Evolutionary conservation across 2,329 filamentous ascomycete species (phyloP), one percentile per base, ranked within the genome.

Genomic region (Penicillium sp.): DNA sequence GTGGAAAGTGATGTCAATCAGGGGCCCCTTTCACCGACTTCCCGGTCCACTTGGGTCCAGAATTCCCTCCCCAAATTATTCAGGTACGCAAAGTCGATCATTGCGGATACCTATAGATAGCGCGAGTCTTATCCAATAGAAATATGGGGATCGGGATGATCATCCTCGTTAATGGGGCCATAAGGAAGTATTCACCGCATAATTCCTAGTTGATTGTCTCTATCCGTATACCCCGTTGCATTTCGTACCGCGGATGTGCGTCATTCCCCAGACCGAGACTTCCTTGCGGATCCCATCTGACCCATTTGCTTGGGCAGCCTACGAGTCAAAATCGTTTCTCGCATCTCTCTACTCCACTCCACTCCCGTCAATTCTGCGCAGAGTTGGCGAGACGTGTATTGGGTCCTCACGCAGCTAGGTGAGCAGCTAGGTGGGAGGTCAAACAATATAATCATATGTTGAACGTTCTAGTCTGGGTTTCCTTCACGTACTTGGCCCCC

Each of bases 1-100:
- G 50, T n/a, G n/a, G n/a, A n/a, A n/a, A n/a, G n/a, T 57, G 59
- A 59, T 61, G 59, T 61, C 59, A 61, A 57, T 54, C 57, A 59
- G 59, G 59, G 59, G 59, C 49, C 40, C n/a, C n/a, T n/a, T 40
- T 53, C 54, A 53, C 50, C 51, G 55, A 57, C 52, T 41, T 52
- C 29, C 40, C 25, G 53, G 40, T 59, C 59, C 59, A 60, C 59
- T 58, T 43, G 41, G 57, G 59, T 60, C 59, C 55, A 60, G 59
- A 62, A 51, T 55, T 49, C 42, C 33, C 42, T 48, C 37, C 37
- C 29, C 54, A 49, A 50, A 51, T 46, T 37, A 55, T 59, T 49
- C 46, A 48, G 26, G 25, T 44, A 40, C 37, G 14, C 14, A 35
- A 22, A 15, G 55, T 25, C 51, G 57, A 57, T 53, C 55, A 55